A percentile compares a stretch with the other conserved stretches of the same genome.
Conservation (phyloP, 495 filamentous ascomycete genomes). For the Podospora anserina region DNA sequence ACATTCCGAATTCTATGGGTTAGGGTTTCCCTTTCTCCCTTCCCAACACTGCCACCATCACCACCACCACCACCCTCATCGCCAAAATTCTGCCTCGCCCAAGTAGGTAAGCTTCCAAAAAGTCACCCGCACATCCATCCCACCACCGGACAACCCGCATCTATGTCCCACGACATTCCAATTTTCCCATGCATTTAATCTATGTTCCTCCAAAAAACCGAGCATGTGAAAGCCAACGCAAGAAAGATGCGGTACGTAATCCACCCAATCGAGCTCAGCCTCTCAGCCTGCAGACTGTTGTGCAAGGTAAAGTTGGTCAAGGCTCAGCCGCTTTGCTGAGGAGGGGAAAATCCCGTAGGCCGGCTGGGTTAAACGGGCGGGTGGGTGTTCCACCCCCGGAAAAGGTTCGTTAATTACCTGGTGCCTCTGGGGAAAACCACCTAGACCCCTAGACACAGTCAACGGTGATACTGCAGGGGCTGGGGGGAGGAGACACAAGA, state of each 20-base stretch:
- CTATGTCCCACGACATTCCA: background rate
- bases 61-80: background rate
- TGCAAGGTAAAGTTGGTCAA: background rate
- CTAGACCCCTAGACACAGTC: background rate
- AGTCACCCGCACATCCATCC: background rate
- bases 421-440: too few species aligned
- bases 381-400: background rate
- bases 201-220: background rate
- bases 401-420: background rate
- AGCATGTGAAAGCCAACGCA: background rate
- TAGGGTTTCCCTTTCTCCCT: background rate
- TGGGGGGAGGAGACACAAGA: background rate
- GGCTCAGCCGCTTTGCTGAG: background rate
- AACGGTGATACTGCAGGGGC: background rate
- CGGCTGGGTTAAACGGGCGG: background rate
- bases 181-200: background rate
- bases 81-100: background rate
- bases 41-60: background rate
- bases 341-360: background rate
- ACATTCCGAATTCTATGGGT: background rate
- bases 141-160: background rate
- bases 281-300: background rate
- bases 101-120: background rate
- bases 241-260: background rate
- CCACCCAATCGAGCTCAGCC: background rate